Evolutionary conservation across 768 basidiomycete genomes (phyloP), one percentile per base, ranked within the genome.

Genomic region (Mycena haematopus): DNA sequence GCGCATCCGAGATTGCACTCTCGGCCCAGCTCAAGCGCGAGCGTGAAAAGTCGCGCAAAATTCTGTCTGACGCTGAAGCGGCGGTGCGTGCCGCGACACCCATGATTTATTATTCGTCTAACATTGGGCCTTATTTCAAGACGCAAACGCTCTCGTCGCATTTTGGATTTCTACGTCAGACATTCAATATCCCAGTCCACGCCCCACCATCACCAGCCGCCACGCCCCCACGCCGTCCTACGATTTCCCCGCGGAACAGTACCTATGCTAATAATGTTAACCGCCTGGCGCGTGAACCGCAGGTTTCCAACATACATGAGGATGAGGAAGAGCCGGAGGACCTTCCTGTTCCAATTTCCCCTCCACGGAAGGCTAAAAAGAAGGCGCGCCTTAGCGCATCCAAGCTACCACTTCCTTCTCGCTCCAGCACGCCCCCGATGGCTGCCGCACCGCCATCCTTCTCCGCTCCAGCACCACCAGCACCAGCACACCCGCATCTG

Each of bases 1-100:
- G 90, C 60, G 87, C 91, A 68, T 90, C 90, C 21, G 90, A 92
- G 76, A 91, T 93, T 69, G 84, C 89, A 13, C 84, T 94, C 53
- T 77, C 83, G 6, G 77, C 89, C 22, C 89, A 93, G 72, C 84
- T 94, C 62, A 92, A 90, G 79, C 86, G 85, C 70, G 92, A 93
- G 73, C 85, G 85, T 54, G 90, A 91, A 74, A 92, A 87, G 74
- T 89, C 90, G 19, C 79, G 84, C 68, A 87, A 84, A 72, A 74
- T 94, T 65, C 79, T 93, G 69, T 79, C 82, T 13, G 91, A 93
- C 69, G 83, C 91, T 42, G 92, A 93, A 73, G 77, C 82, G 62
- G 91, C 90, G 67, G 92, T 93, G 77, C 70, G 80, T 71, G 36
- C 31, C 52, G 47, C 40, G 40, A 58, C 51, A 27, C 67, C 60